Base-by-base conservation (phyloP, 768 basidiomycete genomes). In the Coprinellus micaceus region DNA sequence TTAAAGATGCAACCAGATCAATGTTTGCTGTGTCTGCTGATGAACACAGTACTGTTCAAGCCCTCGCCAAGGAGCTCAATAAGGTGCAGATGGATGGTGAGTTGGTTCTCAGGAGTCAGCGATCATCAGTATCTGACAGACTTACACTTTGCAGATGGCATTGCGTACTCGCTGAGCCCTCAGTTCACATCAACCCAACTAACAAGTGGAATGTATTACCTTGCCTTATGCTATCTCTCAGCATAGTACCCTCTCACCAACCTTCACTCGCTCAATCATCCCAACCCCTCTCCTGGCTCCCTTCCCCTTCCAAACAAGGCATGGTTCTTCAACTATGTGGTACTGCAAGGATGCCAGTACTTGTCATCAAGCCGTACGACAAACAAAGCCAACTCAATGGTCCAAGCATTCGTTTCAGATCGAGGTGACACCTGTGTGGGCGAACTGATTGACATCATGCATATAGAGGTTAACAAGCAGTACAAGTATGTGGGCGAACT, bases 21-120 rank as follows among this genome's bases (percentile, higher is more conserved):
- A 66, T 68, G 67, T 63, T 58, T 21, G n/a, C 46, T 22, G 63
- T 67, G 10, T 54, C 63, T 0, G 57, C 56, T 2, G 65, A 70
- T 41, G 61, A 68, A 28, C 56, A 59, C 1, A 62, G 69, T 6
- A 70, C 67, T 24, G 44, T 45, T 13, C 44, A 45, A 10, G 44
- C 22, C 13, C 22, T 45, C 4, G 44, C 44, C 13, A 45, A 61
- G 6, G 63, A 69, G 1, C 59, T 70, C 2, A 64, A 69, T 36
- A 21, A 60, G 2, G 61, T 47, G 4, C 52, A 55, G 1, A 44
- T 46, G 44, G 63, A 68, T 44, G 64, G 67, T 64, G 58, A 11
- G 40, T 24, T 6, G 13, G 13, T 13, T 33, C n/a, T n/a, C n/a
- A n/a, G n/a, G n/a, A 33, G 13, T 6, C 33, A 33, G 6, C 13